Evolutionary conservation across 148 eudicot genomes (phyloP), one percentile per base, ranked within the genome.

Genomic region (Nepenthes mirabilis): DNA sequence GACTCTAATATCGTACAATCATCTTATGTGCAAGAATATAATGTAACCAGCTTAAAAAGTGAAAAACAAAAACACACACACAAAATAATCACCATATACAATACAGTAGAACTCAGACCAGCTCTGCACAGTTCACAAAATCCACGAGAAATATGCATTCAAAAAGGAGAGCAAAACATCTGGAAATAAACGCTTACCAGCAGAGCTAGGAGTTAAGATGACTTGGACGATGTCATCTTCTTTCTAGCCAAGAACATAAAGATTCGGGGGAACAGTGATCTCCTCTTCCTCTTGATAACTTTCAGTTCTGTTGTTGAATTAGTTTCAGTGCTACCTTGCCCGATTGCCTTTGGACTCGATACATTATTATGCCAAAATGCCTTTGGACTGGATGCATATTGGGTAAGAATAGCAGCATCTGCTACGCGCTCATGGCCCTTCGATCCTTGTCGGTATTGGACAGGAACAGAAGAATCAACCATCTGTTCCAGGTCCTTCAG

Each of bases 181-280:
- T 37, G 12, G 37, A 33, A 13, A 5, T 2, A 54, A 37, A 51
- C 14, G 11, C 33, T 9, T n/a, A 40, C 13, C 34, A 51, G 47
- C 56, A 50, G 23, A 63, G 57, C 68, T 13, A 47, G 60, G 43
- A 56, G 14, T 74, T 58, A 77, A 8, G 64, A 67, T 37, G 72
- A 59, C 59, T 78, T 78, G 2, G 70, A 52, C 1, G 78, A 61
- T 0, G 78, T 34, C 43, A 63, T 78, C 63, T 65, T 70, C 63
- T 65, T 70, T 65, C 71, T 68, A 34, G 67, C 51, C 40, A 78
- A 70, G 73, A 78, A 64, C 82, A 66, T 70, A 33, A 78, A 68
- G 62, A 78, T 58, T 54, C 70, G 65, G 2, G 82, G 82, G 33
- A 78, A 74, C 52, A 74, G 10, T 13, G 70, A 60, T 37, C 59